Conservation (phyloP, 2,329 filamentous ascomycete genomes). For the Hypocrella siamensis region DNA sequence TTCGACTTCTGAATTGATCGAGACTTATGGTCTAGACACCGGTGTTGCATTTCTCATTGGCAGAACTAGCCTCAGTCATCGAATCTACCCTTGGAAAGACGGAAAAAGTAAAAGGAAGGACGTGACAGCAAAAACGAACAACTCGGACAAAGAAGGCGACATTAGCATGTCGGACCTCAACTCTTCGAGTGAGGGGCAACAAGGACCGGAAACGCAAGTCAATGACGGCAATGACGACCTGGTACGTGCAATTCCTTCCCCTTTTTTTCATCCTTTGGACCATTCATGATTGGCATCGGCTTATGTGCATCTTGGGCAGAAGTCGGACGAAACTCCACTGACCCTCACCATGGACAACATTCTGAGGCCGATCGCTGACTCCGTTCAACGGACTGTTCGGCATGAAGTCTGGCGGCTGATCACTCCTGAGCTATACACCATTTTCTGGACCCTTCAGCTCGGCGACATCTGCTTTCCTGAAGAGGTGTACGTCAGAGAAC, state of each 20-base stretch:
- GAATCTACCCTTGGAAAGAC: constrained; percentile 31
- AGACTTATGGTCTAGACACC: constrained; percentile 64
- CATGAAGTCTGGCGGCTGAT: constrained; percentile 52
- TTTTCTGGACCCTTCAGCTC: constrained; percentile 82
- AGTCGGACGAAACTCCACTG: constrained; percentile 17
- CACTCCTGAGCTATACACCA: constrained; percentile 68
- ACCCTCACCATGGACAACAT: constrained; percentile 14
- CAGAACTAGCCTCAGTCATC: constrained; percentile 55
- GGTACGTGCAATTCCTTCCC: too few relatives aligned
- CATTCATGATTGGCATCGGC: too few relatives aligned
- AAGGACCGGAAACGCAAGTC: constrained; percentile 12
- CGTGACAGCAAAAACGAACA: constrained; percentile 10
- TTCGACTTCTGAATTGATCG: constrained; percentile 55
- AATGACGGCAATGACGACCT: constrained; percentile 15
- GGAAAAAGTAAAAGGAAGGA: constrained; percentile 14
- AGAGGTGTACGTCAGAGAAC: constrained; percentile 64
- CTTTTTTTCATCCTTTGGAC: too few relatives aligned
- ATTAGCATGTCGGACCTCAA: constrained; percentile 29
- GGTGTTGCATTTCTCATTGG: constrained; percentile 75
- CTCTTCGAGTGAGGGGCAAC: constrained; percentile 10
- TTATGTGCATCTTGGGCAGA: constrained; percentile 12
- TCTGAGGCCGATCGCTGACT: constrained; percentile 58
- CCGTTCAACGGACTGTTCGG: constrained; percentile 46
- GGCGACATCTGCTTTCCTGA: constrained; percentile 67
- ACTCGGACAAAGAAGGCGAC: constrained; percentile 40